Conservation (phyloP, 106 monocot genomes). For the Gastrodia elata region DNA sequence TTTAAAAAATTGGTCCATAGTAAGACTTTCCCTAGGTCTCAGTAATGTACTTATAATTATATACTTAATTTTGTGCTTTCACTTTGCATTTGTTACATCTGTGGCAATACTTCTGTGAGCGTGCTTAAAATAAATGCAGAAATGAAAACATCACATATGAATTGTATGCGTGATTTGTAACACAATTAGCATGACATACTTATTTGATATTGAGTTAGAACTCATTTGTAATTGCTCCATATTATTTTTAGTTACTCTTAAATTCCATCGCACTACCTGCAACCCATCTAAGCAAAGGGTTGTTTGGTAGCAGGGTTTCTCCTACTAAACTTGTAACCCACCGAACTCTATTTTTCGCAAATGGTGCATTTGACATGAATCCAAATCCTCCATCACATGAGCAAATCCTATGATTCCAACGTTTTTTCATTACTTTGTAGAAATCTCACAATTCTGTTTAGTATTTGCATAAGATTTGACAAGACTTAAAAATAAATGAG, state of each 20-base stretch:
- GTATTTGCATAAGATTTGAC: too few relatives aligned
- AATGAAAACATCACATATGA: not conserved
- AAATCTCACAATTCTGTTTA: too few relatives aligned
- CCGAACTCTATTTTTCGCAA: too few relatives aligned
- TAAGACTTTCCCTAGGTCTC: not conserved
- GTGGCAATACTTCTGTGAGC: not conserved
- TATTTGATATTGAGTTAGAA: not conserved
- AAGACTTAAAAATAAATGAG: too few relatives aligned
- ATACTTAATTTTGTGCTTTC: not conserved
- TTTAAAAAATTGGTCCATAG: not conserved
- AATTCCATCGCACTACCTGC: not conserved
- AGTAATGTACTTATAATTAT: not conserved
- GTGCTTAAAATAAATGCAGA: not conserved
- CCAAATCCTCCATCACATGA: too few relatives aligned
- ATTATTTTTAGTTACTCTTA: not conserved
- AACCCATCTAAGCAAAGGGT: too few relatives aligned
- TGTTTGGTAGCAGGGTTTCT: too few relatives aligned
- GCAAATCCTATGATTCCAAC: too few relatives aligned
- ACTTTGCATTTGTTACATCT: not conserved
- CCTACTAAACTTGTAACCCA: too few relatives aligned
- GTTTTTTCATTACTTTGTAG: too few relatives aligned
- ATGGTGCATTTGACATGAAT: too few relatives aligned
- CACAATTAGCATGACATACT: not conserved
- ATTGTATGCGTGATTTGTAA: not conserved
- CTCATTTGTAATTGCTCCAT: not conserved